Evolutionary conservation across 2,329 filamentous ascomycete genomes (phyloP).

Genomic region (Arthrobotrys iridis): DNA sequence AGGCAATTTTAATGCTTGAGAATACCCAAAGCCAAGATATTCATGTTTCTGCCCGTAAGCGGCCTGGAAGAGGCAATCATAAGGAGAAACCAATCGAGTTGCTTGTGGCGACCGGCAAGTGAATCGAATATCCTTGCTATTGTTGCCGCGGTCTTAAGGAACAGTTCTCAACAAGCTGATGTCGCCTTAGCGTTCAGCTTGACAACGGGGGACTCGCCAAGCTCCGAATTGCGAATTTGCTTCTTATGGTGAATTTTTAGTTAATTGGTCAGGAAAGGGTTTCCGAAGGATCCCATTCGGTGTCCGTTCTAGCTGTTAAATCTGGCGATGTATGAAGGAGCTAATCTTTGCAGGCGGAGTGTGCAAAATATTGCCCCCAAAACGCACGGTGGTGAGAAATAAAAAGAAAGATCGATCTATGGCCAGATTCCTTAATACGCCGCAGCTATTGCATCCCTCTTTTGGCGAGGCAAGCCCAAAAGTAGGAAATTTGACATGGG

Average conservation of each 20-base stretch:
- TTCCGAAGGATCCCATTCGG: slow-evolving; percentile 7
- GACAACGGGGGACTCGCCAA: slow-evolving; percentile 29
- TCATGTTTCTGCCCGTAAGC: slow-evolving; percentile 23
- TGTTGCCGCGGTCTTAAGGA: slow-evolving; percentile 51
- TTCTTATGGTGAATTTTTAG: slow-evolving; percentile 10
- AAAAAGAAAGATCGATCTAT: slow-evolving; percentile 48
- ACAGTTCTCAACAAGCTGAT: slow-evolving; percentile 33
- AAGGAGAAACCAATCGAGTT: slow-evolving; percentile 30
- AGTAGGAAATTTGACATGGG: slow-evolving; percentile 25
- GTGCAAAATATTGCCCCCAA: not conserved
- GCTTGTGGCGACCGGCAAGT: slow-evolving; percentile 7
- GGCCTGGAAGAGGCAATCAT: slow-evolving; percentile 42
- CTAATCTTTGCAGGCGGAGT: not conserved
- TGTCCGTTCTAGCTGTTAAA: slow-evolving; percentile 21
- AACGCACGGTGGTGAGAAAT: slow-evolving; percentile 5
- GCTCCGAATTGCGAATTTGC: slow-evolving; percentile 54
- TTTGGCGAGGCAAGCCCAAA: slow-evolving; percentile 25
- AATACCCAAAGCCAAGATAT: slow-evolving; percentile 22
- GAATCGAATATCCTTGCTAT: slow-evolving; percentile 35
- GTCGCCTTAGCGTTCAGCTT: slow-evolving; percentile 26
- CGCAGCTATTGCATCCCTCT: slow-evolving; percentile 41
- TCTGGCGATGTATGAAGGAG: slow-evolving; percentile 19
- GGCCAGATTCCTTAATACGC: slow-evolving; percentile 40
- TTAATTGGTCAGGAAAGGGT: slow-evolving; percentile 32
- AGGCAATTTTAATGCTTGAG: slow-evolving; percentile 38